Percentiles rank a stretch among this genome's conserved stretches.
phyloP scores from a whole-genome alignment of 116 monocot species.

The Phalaenopsis hybrid region DNA sequence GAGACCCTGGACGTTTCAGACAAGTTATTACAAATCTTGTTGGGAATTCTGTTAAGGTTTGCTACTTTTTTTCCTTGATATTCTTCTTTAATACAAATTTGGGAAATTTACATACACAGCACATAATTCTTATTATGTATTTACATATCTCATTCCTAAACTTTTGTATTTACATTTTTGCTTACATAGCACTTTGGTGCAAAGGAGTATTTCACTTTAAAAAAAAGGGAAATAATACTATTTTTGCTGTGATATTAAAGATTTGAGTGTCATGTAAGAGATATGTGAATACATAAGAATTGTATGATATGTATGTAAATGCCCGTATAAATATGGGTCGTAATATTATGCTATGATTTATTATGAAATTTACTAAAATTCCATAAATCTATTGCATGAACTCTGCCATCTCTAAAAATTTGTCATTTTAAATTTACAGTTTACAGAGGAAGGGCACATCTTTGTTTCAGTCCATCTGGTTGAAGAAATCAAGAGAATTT shows the following conservation, averaged over 20 bases:
- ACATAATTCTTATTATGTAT: slow-evolving; percentile 1
- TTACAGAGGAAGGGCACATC: slow-evolving; percentile 77
- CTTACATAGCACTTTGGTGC: too few species aligned
- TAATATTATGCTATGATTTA: too few species aligned
- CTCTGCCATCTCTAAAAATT: background rate
- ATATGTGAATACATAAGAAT: too few species aligned
- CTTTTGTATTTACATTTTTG: too few species aligned
- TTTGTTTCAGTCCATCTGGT: slow-evolving; percentile 64
- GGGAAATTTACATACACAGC: too few species aligned
- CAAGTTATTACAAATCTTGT: slow-evolving; percentile 89
- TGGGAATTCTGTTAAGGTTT: slow-evolving; percentile 87
- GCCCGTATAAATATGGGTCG: too few species aligned
- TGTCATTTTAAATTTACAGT: slow-evolving; percentile 30
- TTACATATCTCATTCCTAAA: background rate
- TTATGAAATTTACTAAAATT: background rate
- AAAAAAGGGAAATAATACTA: too few species aligned
- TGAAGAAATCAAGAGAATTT: slow-evolving; percentile 36
- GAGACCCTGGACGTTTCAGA: slow-evolving; percentile 76
- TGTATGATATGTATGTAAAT: too few species aligned
- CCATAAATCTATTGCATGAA: background rate
- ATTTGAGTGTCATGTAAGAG: too few species aligned
- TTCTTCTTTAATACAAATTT: too few species aligned
- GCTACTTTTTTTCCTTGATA: background rate
- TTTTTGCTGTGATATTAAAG: too few species aligned
- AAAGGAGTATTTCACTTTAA: too few species aligned